Base-by-base conservation (phyloP, 2,329 filamentous ascomycete genomes). In the Penicillium hordei region DNA sequence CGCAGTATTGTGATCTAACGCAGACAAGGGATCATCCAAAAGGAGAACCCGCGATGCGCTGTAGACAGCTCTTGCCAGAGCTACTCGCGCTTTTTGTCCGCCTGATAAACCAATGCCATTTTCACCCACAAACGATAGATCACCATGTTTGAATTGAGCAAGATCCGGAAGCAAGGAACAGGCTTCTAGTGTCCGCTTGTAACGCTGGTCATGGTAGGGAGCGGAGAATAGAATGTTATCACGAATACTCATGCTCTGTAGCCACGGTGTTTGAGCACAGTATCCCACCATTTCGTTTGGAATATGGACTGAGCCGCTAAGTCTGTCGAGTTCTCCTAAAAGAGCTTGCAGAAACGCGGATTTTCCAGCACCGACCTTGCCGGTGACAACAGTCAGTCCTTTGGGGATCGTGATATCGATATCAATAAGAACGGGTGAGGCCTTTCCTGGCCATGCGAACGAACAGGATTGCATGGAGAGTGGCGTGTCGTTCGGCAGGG, bases 361-460 rank as follows among this genome's bases (percentile, higher is more conserved):
- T 68, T 89, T 89, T 0, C 86, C 86, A 8, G 84, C 76, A 2
- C 83, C 86, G 1, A 88, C 85, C 63, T 86, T 83, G n/a, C 86
- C 86, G 62, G 78, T 83, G 2, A 89, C 75, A 12, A 88, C 81
- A 0, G 83, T 87, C 29, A 89, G 65, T 0, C 86, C 86, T 17
- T 68, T 66, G 0, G 82, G 77, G 31, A 88, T 86, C 0, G 76
- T 77, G 2, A 88, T 57, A 36, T 76, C 81, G 17, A 88, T 72
- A 48, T 85, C 72, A 21, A 75, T 73, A 0, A 89, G 76, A 0
- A 88, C 82, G 4, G 82, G 77, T 8, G 81, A 79, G 2, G 80
- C 70, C 0, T 83, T 83, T 0, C 89, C 89, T 0, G 92, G 91
- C 88, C 92, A 96, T 0, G 88, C 84, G 69, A 95, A 95, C 0